A percentile compares a stretch with the other conserved stretches of the same genome.
phyloP scores from a whole-genome alignment of 2,329 filamentous ascomycete species.

The Fusarium neocosmosporiellum region DNA sequence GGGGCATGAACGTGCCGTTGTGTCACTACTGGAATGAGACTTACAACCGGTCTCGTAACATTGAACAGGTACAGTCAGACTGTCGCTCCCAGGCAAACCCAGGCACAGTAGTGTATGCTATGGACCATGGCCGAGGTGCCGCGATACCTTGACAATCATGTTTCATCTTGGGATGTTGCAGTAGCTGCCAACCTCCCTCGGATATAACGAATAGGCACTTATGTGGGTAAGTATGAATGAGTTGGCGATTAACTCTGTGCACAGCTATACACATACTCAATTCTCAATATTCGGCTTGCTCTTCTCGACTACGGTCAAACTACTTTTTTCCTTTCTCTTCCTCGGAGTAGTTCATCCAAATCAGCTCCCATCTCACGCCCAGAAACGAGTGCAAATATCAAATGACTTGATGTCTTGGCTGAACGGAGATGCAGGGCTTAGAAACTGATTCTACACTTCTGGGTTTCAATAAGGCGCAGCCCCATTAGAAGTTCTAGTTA shows the following conservation, averaged over 20 bases:
- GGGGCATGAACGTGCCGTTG: background rate
- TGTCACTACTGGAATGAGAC: background rate
- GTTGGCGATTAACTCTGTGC: background rate
- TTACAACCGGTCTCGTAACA: background rate
- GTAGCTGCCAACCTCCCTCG: background rate
- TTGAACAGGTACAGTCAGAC: background rate
- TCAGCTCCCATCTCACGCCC: background rate
- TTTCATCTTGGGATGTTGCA: background rate
- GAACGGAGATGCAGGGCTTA: background rate
- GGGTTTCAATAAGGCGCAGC: background rate
- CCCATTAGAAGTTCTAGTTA: background rate
- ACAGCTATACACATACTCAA: background rate
- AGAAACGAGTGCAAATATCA: background rate
- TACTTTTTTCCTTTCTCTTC: background rate
- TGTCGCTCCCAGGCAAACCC: constrained; percentile 20
- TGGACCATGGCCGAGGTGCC: background rate
- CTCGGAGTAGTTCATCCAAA: background rate
- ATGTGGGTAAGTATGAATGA: background rate
- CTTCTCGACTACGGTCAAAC: background rate
- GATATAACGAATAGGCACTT: background rate
- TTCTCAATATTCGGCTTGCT: background rate
- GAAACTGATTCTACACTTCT: background rate
- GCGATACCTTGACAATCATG: background rate
- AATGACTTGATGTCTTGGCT: background rate
- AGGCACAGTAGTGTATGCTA: background rate